These are phyloP conservation scores for Alternaria burnsii DNA, from an alignment of 2,329 filamentous ascomycete genomes.

Conservation along the genomic window DNA sequence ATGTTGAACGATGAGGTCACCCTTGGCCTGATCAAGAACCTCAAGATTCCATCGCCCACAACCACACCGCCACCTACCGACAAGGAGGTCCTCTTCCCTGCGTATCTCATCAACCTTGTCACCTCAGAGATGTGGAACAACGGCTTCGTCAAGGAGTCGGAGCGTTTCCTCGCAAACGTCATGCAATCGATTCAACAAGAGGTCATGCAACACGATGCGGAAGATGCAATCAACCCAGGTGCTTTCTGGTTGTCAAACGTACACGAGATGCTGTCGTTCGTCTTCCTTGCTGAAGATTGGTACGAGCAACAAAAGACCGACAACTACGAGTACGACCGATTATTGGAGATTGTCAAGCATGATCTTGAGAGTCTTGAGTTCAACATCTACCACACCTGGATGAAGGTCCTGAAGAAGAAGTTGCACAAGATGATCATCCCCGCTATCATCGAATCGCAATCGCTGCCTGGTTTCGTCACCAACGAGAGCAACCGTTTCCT, in stretches of 20 bases:
- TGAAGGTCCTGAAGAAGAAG: slow-evolving; percentile 99
- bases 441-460: slow-evolving; percentile 98
- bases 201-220: slow-evolving; percentile 98
- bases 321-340: slow-evolving; percentile 97
- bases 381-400: slow-evolving; percentile 99
- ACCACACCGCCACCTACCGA: slow-evolving; percentile 90
- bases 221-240: slow-evolving; percentile 95
- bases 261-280: slow-evolving; percentile 99
- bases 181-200: slow-evolving; percentile 99
- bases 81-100: slow-evolving; percentile 98
- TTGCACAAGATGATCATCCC: slow-evolving; percentile 99
- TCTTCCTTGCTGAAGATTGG: slow-evolving; percentile 99
- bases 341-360: slow-evolving; percentile 98
- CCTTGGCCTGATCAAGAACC: slow-evolving; percentile 92
- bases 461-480: slow-evolving; percentile 95
- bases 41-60: slow-evolving; percentile 92
- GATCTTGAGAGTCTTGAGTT: slow-evolving; percentile 98
- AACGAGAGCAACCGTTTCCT: slow-evolving; percentile 99
- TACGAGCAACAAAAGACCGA: slow-evolving; percentile 99
- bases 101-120: slow-evolving; percentile 98
- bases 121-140: slow-evolving; percentile 99
- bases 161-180: slow-evolving; percentile 97
- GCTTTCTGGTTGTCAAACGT: slow-evolving; percentile 99
- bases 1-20: slow-evolving; percentile 96
- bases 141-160: slow-evolving; percentile 98